Evolutionary conservation across 305 asterid species (phyloP), one percentile per base, ranked within the genome.

Genomic region (Plantago rigida): DNA sequence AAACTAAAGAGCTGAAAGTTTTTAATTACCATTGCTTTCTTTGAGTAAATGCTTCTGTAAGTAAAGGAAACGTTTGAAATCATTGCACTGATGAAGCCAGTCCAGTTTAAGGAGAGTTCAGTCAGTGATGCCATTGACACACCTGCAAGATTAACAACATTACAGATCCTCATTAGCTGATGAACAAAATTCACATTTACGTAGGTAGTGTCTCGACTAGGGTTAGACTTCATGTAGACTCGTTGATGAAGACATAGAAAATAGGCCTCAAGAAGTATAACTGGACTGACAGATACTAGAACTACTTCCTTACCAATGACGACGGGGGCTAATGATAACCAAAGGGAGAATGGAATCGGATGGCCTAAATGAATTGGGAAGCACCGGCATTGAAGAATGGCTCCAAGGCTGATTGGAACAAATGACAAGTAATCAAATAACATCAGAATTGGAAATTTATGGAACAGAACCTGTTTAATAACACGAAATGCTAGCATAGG

Each of bases 351-450:
- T 3, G 82, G 82, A 53, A 81, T 83, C 72, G 79, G 76, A 34
- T 83, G 87, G 3, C 90, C 90, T 51, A 81, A 60, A 83, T 73
- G 73, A 79, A 83, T 78, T 83, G 85, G 11, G 90, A 83, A 67
- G 84, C 87, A 50, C 82, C 80, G 55, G 87, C 90, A 71, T 63
- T 81, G 79, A 83, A 77, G 67, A 83, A 83, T 61, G 90, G 85
- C 79, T 83, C 90, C 81, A 83, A 62, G 6, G 87, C 87, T 83
- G 71, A 66, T 17, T 14, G 41, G 28, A 1, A 28, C 14, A 52
- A 17, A 2, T 22, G 26, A 22, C 26, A 22, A 22, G 24, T 31
- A 4, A 31, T 31, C 39, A 31, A n/a, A 44, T 51, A 34, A 22
- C 3, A 52, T 52, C 14, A 52, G 57, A 4, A 24, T 12, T 5